Percentiles rank a stretch among this genome's conserved stretches.
phyloP scores from a whole-genome alignment of 768 basidiomycete genomes.

The Pleurotus salmoneostramineus region DNA sequence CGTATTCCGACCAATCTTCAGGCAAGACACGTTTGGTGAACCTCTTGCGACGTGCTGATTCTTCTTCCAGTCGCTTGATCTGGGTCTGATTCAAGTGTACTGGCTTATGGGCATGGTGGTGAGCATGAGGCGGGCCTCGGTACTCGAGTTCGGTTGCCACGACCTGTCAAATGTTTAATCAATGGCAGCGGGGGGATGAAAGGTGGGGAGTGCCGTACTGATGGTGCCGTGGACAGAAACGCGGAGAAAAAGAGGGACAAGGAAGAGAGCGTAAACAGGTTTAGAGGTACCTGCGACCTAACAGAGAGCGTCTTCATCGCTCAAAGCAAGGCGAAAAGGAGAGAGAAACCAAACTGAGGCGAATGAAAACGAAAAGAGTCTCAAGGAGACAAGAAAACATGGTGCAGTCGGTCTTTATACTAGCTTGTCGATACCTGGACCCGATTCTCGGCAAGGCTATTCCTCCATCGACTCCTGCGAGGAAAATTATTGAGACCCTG shows the following conservation, averaged over 20 bases:
- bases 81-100: neutral
- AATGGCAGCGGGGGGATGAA: neutral
- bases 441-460: neutral
- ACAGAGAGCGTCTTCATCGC: constrained; percentile 4
- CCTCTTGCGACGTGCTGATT: neutral
- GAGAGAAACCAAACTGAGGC: neutral
- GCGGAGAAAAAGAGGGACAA: constrained; percentile 4
- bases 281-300: constrained; percentile 6
- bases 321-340: neutral
- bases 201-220: neutral
- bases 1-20: neutral
- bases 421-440: neutral
- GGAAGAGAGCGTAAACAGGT: constrained; percentile 7
- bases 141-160: constrained; percentile 4
- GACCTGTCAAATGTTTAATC: neutral
- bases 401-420: neutral
- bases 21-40: neutral
- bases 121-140: neutral
- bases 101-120: neutral
- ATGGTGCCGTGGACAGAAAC: neutral
- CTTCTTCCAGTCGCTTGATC: neutral
- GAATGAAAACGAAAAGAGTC: constrained; percentile 3
- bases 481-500: neutral
- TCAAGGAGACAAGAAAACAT: neutral
- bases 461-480: neutral